Evolutionary conservation across 495 filamentous ascomycete species (phyloP).

Genomic region (Penicillium fimorum): DNA sequence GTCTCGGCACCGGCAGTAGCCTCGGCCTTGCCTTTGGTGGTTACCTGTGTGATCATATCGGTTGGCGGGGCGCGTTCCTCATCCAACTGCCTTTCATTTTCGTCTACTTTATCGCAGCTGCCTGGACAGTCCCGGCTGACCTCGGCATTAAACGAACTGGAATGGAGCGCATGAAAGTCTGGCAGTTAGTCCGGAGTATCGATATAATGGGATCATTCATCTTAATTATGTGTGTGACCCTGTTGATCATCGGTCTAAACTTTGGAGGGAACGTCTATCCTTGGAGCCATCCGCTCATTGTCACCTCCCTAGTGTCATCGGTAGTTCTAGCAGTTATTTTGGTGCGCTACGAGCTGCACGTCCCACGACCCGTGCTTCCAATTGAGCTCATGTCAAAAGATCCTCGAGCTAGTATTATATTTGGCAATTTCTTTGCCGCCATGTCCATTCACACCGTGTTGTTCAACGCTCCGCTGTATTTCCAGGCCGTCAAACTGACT

Average conservation of each 20-base stretch:
- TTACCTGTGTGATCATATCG: constrained; percentile 67
- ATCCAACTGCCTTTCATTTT: constrained; percentile 67
- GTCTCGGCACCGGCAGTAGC: constrained; percentile 61
- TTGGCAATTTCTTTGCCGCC: constrained; percentile 64
- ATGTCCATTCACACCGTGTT: constrained; percentile 65
- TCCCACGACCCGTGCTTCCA: constrained; percentile 69
- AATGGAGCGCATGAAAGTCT: constrained; percentile 44
- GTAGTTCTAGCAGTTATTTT: constrained; percentile 56
- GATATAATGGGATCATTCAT: constrained; percentile 66
- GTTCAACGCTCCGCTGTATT: constrained; percentile 79
- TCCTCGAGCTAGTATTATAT: constrained; percentile 65
- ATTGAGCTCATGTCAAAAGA: constrained; percentile 56
- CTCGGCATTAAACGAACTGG: constrained; percentile 55
- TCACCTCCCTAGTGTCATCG: constrained; percentile 59
- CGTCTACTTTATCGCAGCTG: constrained; percentile 56
- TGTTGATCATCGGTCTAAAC: constrained; percentile 71
- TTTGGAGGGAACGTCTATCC: constrained; percentile 74
- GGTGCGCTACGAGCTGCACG: constrained; percentile 59
- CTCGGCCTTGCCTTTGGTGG: constrained; percentile 72
- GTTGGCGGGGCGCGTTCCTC: constrained; percentile 70
- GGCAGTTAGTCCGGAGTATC: constrained; percentile 61
- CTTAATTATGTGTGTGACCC: constrained; percentile 61
- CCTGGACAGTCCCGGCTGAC: constrained; percentile 56
- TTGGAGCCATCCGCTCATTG: constrained; percentile 71
- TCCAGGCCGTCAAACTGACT: constrained; percentile 74